phyloP scores from a whole-genome alignment of 768 basidiomycete genomes.

The Ramaria sp. region DNA sequence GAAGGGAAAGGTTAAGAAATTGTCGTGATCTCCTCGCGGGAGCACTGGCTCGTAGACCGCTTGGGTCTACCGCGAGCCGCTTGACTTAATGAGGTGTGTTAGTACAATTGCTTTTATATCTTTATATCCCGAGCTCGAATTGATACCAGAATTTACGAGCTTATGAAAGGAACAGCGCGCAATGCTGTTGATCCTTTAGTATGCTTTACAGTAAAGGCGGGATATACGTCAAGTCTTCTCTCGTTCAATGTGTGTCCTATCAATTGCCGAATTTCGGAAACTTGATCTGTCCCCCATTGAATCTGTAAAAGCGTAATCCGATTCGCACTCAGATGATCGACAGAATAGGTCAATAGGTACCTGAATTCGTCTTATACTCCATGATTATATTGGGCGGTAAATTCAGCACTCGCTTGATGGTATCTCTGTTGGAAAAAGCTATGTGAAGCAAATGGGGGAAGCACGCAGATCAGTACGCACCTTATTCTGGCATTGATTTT shows the following conservation, averaged over 20 bases:
- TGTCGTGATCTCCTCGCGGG: slow-evolving; percentile 49
- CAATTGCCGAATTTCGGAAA: slow-evolving; percentile 40
- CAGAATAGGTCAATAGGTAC: slow-evolving; percentile 26
- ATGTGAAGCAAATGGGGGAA: slow-evolving; percentile 4
- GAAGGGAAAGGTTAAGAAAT: slow-evolving; percentile 50
- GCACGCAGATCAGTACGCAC: slow-evolving; percentile 32
- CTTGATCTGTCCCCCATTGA: slow-evolving; percentile 85
- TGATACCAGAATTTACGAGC: background rate
- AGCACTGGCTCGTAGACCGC: slow-evolving; percentile 26
- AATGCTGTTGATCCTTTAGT: background rate
- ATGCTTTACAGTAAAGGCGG: background rate
- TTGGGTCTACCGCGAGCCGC: background rate
- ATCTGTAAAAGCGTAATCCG: slow-evolving; percentile 32
- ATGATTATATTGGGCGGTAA: slow-evolving; percentile 71
- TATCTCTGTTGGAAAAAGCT: slow-evolving; percentile 43
- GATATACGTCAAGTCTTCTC: background rate
- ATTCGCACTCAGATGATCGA: background rate
- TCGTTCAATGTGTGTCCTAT: slow-evolving; percentile 1
- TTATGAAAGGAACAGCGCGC: background rate
- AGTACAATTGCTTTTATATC: background rate
- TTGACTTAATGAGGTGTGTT: background rate
- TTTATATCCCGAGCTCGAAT: background rate
- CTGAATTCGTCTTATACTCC: slow-evolving; percentile 94
- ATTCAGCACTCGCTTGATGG: slow-evolving; percentile 63
- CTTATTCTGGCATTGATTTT: slow-evolving; percentile 73